Percentiles rank a stretch among this genome's conserved stretches.
phyloP scores from a whole-genome alignment of 345 rosid species.

The Balakata baccata region DNA sequence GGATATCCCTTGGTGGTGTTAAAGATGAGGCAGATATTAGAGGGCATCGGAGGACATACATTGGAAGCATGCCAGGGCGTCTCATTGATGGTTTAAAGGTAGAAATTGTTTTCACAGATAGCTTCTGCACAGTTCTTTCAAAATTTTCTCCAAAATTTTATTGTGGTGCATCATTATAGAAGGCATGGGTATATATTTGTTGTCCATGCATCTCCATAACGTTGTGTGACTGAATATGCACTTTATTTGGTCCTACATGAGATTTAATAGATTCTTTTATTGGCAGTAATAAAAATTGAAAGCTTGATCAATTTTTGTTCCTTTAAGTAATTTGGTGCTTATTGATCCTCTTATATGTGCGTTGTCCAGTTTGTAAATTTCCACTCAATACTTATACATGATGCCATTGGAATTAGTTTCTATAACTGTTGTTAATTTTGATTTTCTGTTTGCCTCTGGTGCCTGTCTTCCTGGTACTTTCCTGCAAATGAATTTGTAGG shows the following conservation, averaged over 20 bases:
- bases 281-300: background rate
- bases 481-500: background rate
- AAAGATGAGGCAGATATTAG: conserved; percentile 99
- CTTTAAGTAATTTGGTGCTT: background rate
- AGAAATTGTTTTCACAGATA: conserved; percentile 1
- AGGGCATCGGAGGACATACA: conserved; percentile 99
- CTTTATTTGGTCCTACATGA: background rate
- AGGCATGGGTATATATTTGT: background rate
- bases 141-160: background rate
- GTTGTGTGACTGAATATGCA: too few relatives aligned
- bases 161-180: background rate
- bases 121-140: background rate
- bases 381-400: background rate
- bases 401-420: background rate
- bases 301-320: background rate
- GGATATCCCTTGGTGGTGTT: conserved; percentile 97
- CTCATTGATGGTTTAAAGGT: conserved; percentile 98
- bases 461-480: background rate
- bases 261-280: background rate
- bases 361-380: background rate
- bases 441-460: background rate
- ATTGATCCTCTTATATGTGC: background rate
- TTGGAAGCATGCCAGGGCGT: conserved; percentile 99
- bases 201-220: background rate
- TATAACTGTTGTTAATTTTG: background rate